Evolutionary conservation across 768 basidiomycete genomes (phyloP).

Genomic region (Daedaleopsis nitida): DNA sequence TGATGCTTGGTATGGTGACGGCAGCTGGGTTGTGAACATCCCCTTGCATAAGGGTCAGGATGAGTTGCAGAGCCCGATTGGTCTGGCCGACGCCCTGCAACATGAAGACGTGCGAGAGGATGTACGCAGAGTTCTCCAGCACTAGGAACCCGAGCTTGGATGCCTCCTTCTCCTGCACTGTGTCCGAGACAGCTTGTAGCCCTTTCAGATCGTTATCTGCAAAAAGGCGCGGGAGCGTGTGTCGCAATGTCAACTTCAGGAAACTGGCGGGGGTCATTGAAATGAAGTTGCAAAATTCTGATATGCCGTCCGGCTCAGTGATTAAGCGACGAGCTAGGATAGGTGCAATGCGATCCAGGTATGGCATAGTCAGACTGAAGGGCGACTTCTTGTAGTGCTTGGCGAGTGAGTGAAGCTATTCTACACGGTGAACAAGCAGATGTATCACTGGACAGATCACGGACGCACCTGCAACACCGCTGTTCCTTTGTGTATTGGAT

Average conservation of each 20-base stretch:
- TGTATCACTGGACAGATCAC: not conserved
- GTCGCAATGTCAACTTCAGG: constrained; percentile 59
- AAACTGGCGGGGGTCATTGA: constrained; percentile 58
- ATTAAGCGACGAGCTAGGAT: constrained; percentile 62
- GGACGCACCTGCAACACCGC: constrained; percentile 65
- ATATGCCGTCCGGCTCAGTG: constrained; percentile 57
- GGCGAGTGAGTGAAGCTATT: constrained; percentile 60
- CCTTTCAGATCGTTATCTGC: constrained; percentile 58
- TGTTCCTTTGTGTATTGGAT: constrained; percentile 67
- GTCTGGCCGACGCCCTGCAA: constrained; percentile 56
- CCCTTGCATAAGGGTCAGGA: constrained; percentile 57
- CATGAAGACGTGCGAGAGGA: constrained; percentile 70
- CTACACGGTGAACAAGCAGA: constrained; percentile 7
- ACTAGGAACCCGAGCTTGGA: constrained; percentile 55
- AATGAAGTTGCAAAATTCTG: constrained; percentile 72
- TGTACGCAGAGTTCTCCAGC: constrained; percentile 55
- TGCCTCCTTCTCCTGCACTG: constrained; percentile 40
- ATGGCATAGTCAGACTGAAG: constrained; percentile 70
- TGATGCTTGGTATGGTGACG: constrained; percentile 48
- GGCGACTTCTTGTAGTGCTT: constrained; percentile 60
- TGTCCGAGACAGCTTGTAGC: constrained; percentile 57
- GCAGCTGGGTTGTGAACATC: constrained; percentile 39
- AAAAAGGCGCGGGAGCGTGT: constrained; percentile 72
- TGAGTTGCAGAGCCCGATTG: constrained; percentile 60
- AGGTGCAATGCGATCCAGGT: constrained; percentile 65